These are phyloP conservation scores for Barnettozyma populi DNA, from an alignment of 805 yeast genomes.

Conservation along the genomic window DNA sequence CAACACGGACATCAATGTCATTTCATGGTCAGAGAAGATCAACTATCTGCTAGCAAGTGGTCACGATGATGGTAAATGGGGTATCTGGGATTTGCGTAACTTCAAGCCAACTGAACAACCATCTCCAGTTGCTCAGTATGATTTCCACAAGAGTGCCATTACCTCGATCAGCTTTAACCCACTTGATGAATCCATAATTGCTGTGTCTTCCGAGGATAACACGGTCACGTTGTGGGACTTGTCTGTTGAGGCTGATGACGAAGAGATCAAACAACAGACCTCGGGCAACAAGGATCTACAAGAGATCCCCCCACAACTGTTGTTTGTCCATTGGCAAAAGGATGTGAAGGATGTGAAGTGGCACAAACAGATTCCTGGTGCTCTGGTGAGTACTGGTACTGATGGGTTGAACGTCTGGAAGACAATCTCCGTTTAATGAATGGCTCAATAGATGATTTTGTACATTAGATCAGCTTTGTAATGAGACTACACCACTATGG, in stretches of 20 bases:
- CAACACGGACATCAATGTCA: conserved; percentile 81
- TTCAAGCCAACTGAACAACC: conserved; percentile 51
- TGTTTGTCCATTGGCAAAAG: conserved; percentile 97
- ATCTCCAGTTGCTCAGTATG: conserved; percentile 88
- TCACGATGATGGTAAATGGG: conserved; percentile 96
- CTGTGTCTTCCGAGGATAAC: conserved; percentile 94
- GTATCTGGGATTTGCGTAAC: conserved; percentile 94
- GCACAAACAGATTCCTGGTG: conserved; percentile 96
- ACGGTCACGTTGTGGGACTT: conserved; percentile 97
- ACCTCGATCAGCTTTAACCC: conserved; percentile 95
- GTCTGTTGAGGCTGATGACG: conserved; percentile 98
- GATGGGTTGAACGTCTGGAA: conserved; percentile 96
- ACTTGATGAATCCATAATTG: conserved; percentile 88
- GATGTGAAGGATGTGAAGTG: conserved; percentile 97
- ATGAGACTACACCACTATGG: no score
- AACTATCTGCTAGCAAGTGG: conserved; percentile 89
- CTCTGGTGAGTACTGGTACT: conserved; percentile 89
- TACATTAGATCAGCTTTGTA: neutral
- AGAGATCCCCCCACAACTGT: conserved; percentile 90
- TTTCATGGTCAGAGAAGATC: conserved; percentile 89
- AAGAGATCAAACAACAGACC: conserved; percentile 84
- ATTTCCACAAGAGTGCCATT: conserved; percentile 90
- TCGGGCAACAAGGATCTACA: conserved; percentile 72
- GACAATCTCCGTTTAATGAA: conserved; percentile 76
- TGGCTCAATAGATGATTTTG: neutral